Base-by-base conservation (phyloP, 805 yeast species). In the Candida caryicola region DNA sequence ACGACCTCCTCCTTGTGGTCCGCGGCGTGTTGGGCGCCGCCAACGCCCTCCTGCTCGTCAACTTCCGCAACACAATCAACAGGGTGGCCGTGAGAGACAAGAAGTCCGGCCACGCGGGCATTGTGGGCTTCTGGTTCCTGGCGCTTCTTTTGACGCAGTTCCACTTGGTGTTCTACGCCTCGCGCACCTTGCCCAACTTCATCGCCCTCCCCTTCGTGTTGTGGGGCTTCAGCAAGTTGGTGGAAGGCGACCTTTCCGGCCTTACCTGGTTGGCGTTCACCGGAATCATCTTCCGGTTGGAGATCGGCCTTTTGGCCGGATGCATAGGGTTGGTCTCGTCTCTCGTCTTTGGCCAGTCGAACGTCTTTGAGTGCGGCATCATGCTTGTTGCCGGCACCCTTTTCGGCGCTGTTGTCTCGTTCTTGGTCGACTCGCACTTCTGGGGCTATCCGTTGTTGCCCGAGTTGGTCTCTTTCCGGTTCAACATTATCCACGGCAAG, bases 171-270 rank as follows among this genome's bases (percentile, higher is more conserved):
- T 91, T 69, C 64, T 91, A 91, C 56, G 70, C 85, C n/a, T 73
- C 95, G 2, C 71, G 97, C 48, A 79, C 95, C 0, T 67, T 91
- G 41, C 96, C 97, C n/a, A 91, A 91, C 60, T 84, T 83, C 49
- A 64, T 90, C 40, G 89, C 85, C 2, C 64, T 91, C 37, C 96
- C 97, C 3, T 52, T 86, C 26, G 81, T 82, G 3, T 75, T 76
- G 39, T 50, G 63, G 32, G 83, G 84, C 0, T 46, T 83, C 30
- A 66, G 78, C 4, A 68, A 66, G 51, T 49, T 79, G 12, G 47
- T 86, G 12, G 46, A 49, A 14, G 86, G 82, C 8, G 67, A 74
- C 33, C 64, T 66, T 43, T 44, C 66, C 5, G 68, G 75, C 0
- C 58, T 89, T 27, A 54, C 73, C 0, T 56, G 83, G 50, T 56